Evolutionary conservation across 2,329 filamentous ascomycete species (phyloP).

Genomic region (Aaosphaeria arxii): DNA sequence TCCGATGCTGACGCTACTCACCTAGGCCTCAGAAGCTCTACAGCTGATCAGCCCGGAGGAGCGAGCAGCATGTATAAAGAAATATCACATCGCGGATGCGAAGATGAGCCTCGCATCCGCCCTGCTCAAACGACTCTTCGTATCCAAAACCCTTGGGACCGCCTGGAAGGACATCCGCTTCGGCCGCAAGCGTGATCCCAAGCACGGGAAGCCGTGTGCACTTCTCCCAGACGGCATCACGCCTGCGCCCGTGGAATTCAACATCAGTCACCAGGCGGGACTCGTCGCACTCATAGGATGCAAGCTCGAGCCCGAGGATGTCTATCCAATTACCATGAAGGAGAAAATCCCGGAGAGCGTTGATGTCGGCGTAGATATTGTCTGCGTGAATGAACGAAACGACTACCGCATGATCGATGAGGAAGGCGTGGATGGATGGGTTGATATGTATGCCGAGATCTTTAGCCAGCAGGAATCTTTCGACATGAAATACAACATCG

Average conservation of each 20-base stretch:
- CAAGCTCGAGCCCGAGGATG: constrained; percentile 11
- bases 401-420: constrained; percentile 58
- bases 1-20: not conserved
- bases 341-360: constrained; percentile 17
- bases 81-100: constrained; percentile 67
- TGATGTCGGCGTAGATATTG: constrained; percentile 71
- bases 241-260: constrained; percentile 60
- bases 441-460: constrained; percentile 70
- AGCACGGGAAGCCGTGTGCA: constrained; percentile 52
- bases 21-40: constrained; percentile 43
- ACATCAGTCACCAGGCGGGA: constrained; percentile 75
- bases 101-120: constrained; percentile 71
- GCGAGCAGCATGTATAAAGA: constrained; percentile 56
- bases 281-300: constrained; percentile 64
- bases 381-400: constrained; percentile 68
- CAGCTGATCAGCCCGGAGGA: constrained; percentile 50
- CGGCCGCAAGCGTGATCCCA: constrained; percentile 52
- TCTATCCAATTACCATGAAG: not conserved
- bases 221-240: constrained; percentile 39
- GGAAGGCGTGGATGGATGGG: constrained; percentile 64
- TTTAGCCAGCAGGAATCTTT: constrained; percentile 61
- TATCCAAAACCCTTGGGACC: constrained; percentile 57
- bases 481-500: constrained; percentile 58
- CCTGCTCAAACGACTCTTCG: constrained; percentile 69
- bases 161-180: constrained; percentile 61